Evolutionary conservation across 1,284 basidiomycete genomes (phyloP).

Genomic region (Naganishia sp.): DNA sequence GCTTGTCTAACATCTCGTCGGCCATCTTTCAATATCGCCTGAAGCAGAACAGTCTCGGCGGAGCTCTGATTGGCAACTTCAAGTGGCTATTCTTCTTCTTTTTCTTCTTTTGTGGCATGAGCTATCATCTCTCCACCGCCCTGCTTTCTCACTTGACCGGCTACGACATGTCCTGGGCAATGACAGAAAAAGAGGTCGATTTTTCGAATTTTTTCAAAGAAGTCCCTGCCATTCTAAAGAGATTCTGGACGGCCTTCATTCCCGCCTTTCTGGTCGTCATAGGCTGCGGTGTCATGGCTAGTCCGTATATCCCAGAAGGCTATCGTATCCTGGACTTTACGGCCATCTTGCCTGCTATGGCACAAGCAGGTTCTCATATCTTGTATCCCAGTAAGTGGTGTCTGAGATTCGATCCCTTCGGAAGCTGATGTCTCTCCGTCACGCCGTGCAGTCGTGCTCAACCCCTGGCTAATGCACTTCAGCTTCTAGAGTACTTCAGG

Average conservation of each 20-base stretch:
- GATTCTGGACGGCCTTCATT: slow-evolving; percentile 67
- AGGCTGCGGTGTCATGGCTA: slow-evolving; percentile 46
- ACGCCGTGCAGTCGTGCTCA: slow-evolving; percentile 11
- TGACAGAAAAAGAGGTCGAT: slow-evolving; percentile 61
- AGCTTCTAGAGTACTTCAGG: slow-evolving; percentile 1
- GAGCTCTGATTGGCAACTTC: slow-evolving; percentile 45
- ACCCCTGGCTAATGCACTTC: slow-evolving; percentile 20
- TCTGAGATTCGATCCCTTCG: not conserved
- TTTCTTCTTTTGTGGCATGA: slow-evolving; percentile 80
- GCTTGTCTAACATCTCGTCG: slow-evolving; percentile 69
- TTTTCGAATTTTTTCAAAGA: slow-evolving; percentile 84
- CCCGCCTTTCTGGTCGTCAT: slow-evolving; percentile 59
- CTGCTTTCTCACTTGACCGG: slow-evolving; percentile 78
- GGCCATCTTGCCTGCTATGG: slow-evolving; percentile 46
- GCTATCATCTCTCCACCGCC: slow-evolving; percentile 70
- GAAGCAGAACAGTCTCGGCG: slow-evolving; percentile 56
- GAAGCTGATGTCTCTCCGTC: not conserved
- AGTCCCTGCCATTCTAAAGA: slow-evolving; percentile 73
- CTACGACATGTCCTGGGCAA: slow-evolving; percentile 79
- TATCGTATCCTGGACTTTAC: slow-evolving; percentile 49
- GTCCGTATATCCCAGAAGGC: slow-evolving; percentile 41
- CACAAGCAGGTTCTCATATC: slow-evolving; percentile 37
- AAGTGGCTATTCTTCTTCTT: slow-evolving; percentile 59
- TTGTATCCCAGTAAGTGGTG: slow-evolving; percentile 25
- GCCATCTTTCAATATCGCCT: slow-evolving; percentile 74